A percentile compares a stretch with the other conserved stretches of the same genome.
These are phyloP conservation scores for Chaetomium globosum DNA, from an alignment of 2,329 filamentous ascomycete species.

Conservation along the genomic window DNA sequence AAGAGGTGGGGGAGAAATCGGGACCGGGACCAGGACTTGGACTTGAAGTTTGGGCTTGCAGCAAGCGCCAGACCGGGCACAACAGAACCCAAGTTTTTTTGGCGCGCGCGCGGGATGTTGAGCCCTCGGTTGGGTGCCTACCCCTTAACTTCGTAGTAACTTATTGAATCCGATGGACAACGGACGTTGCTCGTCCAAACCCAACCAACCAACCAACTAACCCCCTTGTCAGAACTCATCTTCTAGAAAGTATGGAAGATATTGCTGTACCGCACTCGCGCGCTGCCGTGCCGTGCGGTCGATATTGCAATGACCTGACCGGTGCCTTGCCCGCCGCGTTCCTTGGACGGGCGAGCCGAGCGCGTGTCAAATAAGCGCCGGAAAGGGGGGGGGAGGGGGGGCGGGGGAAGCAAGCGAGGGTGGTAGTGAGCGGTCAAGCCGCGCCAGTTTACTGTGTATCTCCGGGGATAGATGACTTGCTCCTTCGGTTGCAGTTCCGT, in stretches of 20 bases:
- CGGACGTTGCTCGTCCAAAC: not conserved
- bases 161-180: not conserved
- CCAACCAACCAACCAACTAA: not conserved
- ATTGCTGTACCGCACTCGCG: not conserved
- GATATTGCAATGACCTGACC: not conserved
- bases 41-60: too few relatives aligned
- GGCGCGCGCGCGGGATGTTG: not conserved
- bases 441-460: conserved; percentile 1
- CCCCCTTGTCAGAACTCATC: not conserved
- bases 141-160: too few relatives aligned
- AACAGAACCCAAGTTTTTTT: not conserved
- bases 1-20: too few relatives aligned
- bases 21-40: too few relatives aligned
- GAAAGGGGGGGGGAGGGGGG: not conserved
- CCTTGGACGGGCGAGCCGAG: conserved; percentile 2
- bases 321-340: not conserved
- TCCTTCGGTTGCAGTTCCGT: not conserved
- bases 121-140: not conserved
- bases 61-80: too few relatives aligned
- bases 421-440: not conserved
- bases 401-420: too few relatives aligned
- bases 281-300: not conserved
- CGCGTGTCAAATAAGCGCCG: not conserved
- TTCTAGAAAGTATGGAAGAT: conserved; percentile 1
- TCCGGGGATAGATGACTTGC: not conserved